A percentile compares a stretch with the other conserved stretches of the same genome.
These are phyloP conservation scores for Guyanaporus albipodus DNA, from an alignment of 768 basidiomycete species.

Conservation along the genomic window DNA sequence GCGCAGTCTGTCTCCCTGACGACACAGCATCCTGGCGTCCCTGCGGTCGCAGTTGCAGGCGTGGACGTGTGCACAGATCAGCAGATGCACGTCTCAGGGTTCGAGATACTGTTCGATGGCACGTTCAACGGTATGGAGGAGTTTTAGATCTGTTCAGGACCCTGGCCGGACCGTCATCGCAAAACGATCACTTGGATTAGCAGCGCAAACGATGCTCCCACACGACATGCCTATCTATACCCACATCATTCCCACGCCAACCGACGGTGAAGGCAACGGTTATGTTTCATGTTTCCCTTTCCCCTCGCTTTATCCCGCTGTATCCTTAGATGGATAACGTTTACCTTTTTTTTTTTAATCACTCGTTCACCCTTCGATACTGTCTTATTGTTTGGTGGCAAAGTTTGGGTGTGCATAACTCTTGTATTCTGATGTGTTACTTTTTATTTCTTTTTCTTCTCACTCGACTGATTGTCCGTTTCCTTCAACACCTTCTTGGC, in stretches of 20 bases:
- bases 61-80: background rate
- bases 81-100: background rate
- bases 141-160: slow-evolving; percentile 1
- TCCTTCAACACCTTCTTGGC: background rate
- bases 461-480: background rate
- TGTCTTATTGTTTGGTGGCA: no score
- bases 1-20: background rate
- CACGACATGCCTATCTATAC: no score
- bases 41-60: slow-evolving; percentile 5
- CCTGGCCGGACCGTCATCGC: no score
- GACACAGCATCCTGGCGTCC: background rate
- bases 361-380: background rate
- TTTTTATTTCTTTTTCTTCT: background rate
- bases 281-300: background rate
- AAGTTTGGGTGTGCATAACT: background rate
- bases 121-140: slow-evolving; percentile 9
- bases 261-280: no score
- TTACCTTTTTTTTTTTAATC: background rate
- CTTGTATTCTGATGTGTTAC: background rate
- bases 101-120: slow-evolving; percentile 18
- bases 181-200: no score
- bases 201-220: no score
- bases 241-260: no score
- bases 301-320: background rate
- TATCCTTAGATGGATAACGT: slow-evolving; percentile 4